Evolutionary conservation across 768 basidiomycete species (phyloP).

Genomic region (Fomitopsis serialis): DNA sequence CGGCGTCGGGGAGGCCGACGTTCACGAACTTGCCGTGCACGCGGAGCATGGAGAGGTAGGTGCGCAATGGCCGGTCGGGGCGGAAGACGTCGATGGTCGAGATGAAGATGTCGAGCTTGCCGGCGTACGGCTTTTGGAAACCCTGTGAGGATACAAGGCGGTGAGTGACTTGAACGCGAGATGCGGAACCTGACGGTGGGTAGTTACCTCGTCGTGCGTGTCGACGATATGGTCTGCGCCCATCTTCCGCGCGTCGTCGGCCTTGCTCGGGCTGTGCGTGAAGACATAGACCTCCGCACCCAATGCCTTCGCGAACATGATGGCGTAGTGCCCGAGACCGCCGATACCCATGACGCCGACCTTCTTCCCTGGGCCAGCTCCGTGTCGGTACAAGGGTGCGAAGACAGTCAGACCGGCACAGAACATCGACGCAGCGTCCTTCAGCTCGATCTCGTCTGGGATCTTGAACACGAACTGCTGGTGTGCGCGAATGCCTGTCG

Average conservation of each 20-base stretch:
- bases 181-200: too few relatives aligned
- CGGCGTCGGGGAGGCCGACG: slow-evolving; percentile 51
- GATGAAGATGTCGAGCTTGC: slow-evolving; percentile 47
- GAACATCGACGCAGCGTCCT: slow-evolving; percentile 53
- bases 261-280: slow-evolving; percentile 46
- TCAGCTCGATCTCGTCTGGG: slow-evolving; percentile 43
- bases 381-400: slow-evolving; percentile 50
- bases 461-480: slow-evolving; percentile 53
- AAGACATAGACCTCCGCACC: slow-evolving; percentile 52
- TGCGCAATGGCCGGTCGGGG: slow-evolving; percentile 18
- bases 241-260: slow-evolving; percentile 46
- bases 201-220: slow-evolving; percentile 26
- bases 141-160: slow-evolving; percentile 16
- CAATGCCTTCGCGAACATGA: slow-evolving; percentile 44
- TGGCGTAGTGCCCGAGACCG: slow-evolving; percentile 38
- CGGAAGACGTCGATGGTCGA: slow-evolving; percentile 19
- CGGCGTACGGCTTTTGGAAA: slow-evolving; percentile 29
- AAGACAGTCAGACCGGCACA: slow-evolving; percentile 58
- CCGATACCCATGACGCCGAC: slow-evolving; percentile 63
- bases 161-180: slow-evolving; percentile 14
- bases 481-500: slow-evolving; percentile 34
- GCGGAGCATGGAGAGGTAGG: slow-evolving; percentile 35
- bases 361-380: slow-evolving; percentile 50
- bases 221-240: slow-evolving; percentile 48
- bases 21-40: slow-evolving; percentile 47